Evolutionary conservation across 2,329 filamentous ascomycete species (phyloP).

Genomic region (Penicillium occitanis): DNA sequence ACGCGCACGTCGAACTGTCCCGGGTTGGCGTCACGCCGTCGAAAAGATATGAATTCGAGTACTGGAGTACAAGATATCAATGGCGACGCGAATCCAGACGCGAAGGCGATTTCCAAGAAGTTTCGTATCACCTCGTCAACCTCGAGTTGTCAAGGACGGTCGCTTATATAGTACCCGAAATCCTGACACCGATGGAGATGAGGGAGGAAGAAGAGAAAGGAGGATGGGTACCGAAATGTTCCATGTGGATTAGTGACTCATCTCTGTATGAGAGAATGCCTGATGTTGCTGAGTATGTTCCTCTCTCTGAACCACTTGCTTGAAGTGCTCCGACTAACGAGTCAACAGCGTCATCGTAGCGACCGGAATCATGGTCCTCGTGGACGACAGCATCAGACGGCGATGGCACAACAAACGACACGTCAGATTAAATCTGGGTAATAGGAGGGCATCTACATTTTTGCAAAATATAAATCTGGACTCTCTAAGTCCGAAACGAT

Average conservation of each 20-base stretch:
- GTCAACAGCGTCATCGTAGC: slow-evolving; percentile 73
- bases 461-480: slow-evolving; percentile 55
- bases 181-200: slow-evolving; percentile 68
- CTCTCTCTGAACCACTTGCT: neutral
- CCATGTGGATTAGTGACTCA: slow-evolving; percentile 83
- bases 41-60: slow-evolving; percentile 87
- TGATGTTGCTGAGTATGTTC: slow-evolving; percentile 82
- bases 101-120: slow-evolving; percentile 61
- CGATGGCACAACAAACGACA: slow-evolving; percentile 64
- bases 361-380: slow-evolving; percentile 82
- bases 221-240: slow-evolving; percentile 86
- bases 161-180: slow-evolving; percentile 82
- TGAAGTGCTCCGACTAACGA: neutral
- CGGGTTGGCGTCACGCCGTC: slow-evolving; percentile 64
- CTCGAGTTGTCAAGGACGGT: slow-evolving; percentile 64
- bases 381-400: slow-evolving; percentile 86
- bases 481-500: slow-evolving; percentile 60
- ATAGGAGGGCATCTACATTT: slow-evolving; percentile 40
- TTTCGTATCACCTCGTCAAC: slow-evolving; percentile 78
- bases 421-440: slow-evolving; percentile 54
- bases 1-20: slow-evolving; percentile 83
- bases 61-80: slow-evolving; percentile 82
- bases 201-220: slow-evolving; percentile 72
- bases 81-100: slow-evolving; percentile 76
- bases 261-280: slow-evolving; percentile 66